Evolutionary conservation across 2,329 filamentous ascomycete species (phyloP).

Genomic region (Apiospora marii): DNA sequence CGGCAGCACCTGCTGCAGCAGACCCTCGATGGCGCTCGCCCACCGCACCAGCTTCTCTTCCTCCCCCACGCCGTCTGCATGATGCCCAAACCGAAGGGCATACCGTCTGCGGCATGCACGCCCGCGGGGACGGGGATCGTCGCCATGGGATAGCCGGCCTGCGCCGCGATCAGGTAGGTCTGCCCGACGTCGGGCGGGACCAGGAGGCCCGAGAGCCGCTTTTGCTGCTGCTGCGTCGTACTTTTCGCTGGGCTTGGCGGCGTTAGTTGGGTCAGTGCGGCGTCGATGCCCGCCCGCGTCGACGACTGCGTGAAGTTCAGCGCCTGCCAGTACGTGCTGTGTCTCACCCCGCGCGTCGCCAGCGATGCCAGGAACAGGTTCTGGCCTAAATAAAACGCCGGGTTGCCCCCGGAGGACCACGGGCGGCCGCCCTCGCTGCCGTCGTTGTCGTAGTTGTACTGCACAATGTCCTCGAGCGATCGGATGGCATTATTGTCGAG

Average conservation of each 20-base stretch:
- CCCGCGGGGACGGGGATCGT: slow-evolving; percentile 76
- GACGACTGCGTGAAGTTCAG: slow-evolving; percentile 66
- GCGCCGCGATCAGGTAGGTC: slow-evolving; percentile 73
- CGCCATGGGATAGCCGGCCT: slow-evolving; percentile 78
- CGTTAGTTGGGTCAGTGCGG: slow-evolving; percentile 56
- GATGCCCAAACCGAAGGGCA: slow-evolving; percentile 69
- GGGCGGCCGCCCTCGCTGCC: slow-evolving; percentile 73
- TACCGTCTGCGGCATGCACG: slow-evolving; percentile 57
- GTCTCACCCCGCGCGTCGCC: slow-evolving; percentile 64
- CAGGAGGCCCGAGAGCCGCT: slow-evolving; percentile 66
- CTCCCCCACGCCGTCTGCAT: slow-evolving; percentile 64
- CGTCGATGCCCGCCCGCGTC: slow-evolving; percentile 73
- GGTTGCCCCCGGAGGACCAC: slow-evolving; percentile 55
- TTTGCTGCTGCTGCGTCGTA: slow-evolving; percentile 24
- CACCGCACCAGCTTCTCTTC: slow-evolving; percentile 66
- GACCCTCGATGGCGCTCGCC: slow-evolving; percentile 69
- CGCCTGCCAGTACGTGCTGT: slow-evolving; percentile 73
- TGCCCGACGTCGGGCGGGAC: slow-evolving; percentile 74
- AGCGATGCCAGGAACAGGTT: slow-evolving; percentile 73
- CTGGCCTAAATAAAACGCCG: slow-evolving; percentile 75
- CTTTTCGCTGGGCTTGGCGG: too few relatives aligned
- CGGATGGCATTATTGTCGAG: slow-evolving; percentile 67
- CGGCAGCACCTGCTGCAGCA: slow-evolving; percentile 53
- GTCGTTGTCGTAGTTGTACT: slow-evolving; percentile 69
- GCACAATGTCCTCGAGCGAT: slow-evolving; percentile 70